Percentiles rank a stretch among this genome's conserved stretches.
phyloP scores from a whole-genome alignment of 768 basidiomycete genomes.

The Pleurotus salmoneostramineus region DNA sequence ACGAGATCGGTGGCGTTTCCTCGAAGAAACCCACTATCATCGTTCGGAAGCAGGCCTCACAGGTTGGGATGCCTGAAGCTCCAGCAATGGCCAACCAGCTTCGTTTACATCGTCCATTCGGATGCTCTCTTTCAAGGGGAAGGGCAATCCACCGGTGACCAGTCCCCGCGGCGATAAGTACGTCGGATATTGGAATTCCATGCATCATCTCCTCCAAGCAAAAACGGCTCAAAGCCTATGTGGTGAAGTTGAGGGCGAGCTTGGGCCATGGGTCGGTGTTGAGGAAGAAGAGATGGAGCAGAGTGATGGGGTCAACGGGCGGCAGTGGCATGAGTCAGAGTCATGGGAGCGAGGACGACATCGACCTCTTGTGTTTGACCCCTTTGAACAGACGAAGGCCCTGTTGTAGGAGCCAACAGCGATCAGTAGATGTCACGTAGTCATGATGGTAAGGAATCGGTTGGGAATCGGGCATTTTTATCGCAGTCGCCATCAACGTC shows the following conservation, averaged over 20 bases:
- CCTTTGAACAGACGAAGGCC: no score
- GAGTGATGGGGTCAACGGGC: constrained; percentile 36
- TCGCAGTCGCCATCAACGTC: no score
- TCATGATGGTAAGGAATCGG: no score
- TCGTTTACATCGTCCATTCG: constrained; percentile 10
- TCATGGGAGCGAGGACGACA: constrained; percentile 79
- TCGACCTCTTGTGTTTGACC: constrained; percentile 84
- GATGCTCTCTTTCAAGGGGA: constrained; percentile 5
- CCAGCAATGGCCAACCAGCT: constrained; percentile 8
- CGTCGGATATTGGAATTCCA: constrained; percentile 82
- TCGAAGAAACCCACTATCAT: constrained; percentile 18
- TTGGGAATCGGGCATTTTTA: no score
- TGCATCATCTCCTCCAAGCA: constrained; percentile 85
- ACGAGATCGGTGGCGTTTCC: constrained; percentile 21
- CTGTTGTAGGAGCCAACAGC: no score
- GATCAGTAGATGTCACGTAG: no score
- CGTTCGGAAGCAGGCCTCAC: constrained; percentile 14
- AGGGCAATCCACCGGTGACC: constrained; percentile 37
- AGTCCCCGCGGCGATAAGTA: constrained; percentile 17
- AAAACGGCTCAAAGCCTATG: constrained; percentile 83
- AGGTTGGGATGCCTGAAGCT: constrained; percentile 13
- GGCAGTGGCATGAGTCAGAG: constrained; percentile 89
- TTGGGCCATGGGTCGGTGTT: constrained; percentile 87
- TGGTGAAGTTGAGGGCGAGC: constrained; percentile 81
- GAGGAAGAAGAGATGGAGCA: constrained; percentile 40